Percentiles rank a stretch among this genome's conserved stretches.
Conservation (phyloP, 306 rosid genomes). For the Acacia crassicarpa region DNA sequence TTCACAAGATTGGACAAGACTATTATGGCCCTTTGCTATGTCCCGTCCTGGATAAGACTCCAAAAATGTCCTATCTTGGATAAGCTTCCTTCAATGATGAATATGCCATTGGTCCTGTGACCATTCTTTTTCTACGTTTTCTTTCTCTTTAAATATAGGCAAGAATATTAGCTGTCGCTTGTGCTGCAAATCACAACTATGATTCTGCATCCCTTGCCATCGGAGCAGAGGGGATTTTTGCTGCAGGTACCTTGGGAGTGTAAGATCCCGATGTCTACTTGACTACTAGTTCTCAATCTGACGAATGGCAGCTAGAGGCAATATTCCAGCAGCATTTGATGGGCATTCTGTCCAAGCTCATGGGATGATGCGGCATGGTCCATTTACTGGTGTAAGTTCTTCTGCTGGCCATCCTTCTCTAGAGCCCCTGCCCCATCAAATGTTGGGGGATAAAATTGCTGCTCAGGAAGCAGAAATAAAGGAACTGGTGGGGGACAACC, state of each 20-base stretch:
- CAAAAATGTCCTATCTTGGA: background rate
- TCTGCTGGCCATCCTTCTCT: constrained; percentile 36
- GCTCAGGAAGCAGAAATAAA: constrained; percentile 73
- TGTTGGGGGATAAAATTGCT: constrained; percentile 68
- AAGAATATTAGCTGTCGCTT: background rate
- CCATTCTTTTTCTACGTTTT: background rate
- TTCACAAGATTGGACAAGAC: background rate
- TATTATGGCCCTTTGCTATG: background rate
- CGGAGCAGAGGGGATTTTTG: background rate
- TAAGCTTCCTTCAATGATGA: background rate
- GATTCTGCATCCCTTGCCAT: background rate
- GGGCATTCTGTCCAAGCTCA: constrained; percentile 43
- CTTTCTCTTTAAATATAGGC: background rate
- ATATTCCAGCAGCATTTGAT: constrained; percentile 35
- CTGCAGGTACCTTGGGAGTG: constrained; percentile 18
- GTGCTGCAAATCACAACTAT: background rate
- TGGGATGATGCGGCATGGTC: constrained; percentile 63
- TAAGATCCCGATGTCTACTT: constrained; percentile 25
- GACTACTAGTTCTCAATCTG: constrained; percentile 13
- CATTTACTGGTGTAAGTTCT: constrained; percentile 47
- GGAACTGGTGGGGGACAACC: constrained; percentile 67
- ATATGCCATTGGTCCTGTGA: background rate
- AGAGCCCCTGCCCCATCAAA: constrained; percentile 41
- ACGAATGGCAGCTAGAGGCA: constrained; percentile 53
- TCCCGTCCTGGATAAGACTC: background rate